Percentiles rank a stretch among this genome's conserved stretches.
Conservation (phyloP, 495 filamentous ascomycete species). For the Penicillium verhagenii region DNA sequence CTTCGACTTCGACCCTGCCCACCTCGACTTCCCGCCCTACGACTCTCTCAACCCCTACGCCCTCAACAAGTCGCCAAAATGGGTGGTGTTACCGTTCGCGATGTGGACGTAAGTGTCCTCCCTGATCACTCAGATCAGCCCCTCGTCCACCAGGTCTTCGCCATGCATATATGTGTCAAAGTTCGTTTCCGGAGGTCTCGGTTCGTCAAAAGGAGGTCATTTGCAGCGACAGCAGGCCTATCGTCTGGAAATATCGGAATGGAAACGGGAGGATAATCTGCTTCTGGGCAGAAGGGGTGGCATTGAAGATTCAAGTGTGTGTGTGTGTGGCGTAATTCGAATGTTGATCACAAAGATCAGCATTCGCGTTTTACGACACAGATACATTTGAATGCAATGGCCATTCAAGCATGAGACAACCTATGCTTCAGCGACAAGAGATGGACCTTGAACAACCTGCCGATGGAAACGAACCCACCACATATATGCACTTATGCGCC, state of each 20-base stretch:
- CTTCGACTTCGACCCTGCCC: slow-evolving; percentile 39
- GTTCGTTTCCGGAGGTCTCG: slow-evolving; percentile 24
- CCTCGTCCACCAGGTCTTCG: slow-evolving; percentile 21
- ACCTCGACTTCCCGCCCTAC: slow-evolving; percentile 39
- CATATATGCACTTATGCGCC: slow-evolving; percentile 13
- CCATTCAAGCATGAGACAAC: background rate
- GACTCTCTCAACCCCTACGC: slow-evolving; percentile 35
- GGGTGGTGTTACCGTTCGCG: slow-evolving; percentile 83
- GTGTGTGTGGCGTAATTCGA: background rate
- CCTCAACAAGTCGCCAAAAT: slow-evolving; percentile 63
- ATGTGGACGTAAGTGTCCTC: slow-evolving; percentile 77
- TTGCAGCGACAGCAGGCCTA: slow-evolving; percentile 3
- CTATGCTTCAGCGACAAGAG: slow-evolving; percentile 10
- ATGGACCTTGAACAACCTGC: slow-evolving; percentile 11
- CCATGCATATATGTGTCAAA: slow-evolving; percentile 16
- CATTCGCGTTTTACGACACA: background rate
- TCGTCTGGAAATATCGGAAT: background rate
- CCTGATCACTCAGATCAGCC: slow-evolving; percentile 10
- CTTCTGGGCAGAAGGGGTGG: background rate
- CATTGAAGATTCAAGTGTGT: background rate
- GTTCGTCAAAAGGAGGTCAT: slow-evolving; percentile 1
- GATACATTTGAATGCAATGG: background rate
- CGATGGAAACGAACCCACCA: slow-evolving; percentile 18
- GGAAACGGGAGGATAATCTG: background rate
- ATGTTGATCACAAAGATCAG: background rate